Conservation (phyloP, 2,329 filamentous ascomycete genomes). For the Parasarocladium wereldwijsianum region DNA sequence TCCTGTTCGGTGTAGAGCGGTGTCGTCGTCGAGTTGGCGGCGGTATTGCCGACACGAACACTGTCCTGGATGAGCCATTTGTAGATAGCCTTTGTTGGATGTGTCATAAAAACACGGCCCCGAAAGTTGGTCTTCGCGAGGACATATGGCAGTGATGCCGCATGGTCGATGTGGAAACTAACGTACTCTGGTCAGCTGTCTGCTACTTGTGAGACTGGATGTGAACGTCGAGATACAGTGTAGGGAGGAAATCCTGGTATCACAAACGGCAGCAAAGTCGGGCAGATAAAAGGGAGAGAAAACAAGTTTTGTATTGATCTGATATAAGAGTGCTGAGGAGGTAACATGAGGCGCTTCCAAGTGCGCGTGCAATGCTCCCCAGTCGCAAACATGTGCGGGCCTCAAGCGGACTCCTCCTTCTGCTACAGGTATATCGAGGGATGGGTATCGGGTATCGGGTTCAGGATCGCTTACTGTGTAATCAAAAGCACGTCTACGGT, state of each 20-base stretch:
- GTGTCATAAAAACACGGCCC: constrained; percentile 96
- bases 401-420: too few relatives aligned
- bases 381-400: too few relatives aligned
- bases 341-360: constrained; percentile 4
- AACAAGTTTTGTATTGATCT: constrained; percentile 24
- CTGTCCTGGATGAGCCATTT: constrained; percentile 99
- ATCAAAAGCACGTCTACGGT: constrained; percentile 94
- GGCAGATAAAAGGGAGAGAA: constrained; percentile 7
- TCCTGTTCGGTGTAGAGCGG: constrained; percentile 91
- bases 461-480: constrained; percentile 69
- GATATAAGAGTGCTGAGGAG: constrained; percentile 14
- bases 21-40: constrained; percentile 49
- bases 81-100: constrained; percentile 98
- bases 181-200: constrained; percentile 1
- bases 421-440: constrained; percentile 3
- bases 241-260: constrained; percentile 2
- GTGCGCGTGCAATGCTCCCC: too few relatives aligned
- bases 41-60: constrained; percentile 69
- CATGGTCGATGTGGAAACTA: constrained; percentile 97
- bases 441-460: constrained; percentile 2
- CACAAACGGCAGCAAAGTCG: constrained; percentile 3
- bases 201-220: background rate
- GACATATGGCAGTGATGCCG: constrained; percentile 95
- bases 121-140: constrained; percentile 96
- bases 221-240: constrained; percentile 1